phyloP scores from a whole-genome alignment of 345 rosid species.

The Citrus inodora region DNA sequence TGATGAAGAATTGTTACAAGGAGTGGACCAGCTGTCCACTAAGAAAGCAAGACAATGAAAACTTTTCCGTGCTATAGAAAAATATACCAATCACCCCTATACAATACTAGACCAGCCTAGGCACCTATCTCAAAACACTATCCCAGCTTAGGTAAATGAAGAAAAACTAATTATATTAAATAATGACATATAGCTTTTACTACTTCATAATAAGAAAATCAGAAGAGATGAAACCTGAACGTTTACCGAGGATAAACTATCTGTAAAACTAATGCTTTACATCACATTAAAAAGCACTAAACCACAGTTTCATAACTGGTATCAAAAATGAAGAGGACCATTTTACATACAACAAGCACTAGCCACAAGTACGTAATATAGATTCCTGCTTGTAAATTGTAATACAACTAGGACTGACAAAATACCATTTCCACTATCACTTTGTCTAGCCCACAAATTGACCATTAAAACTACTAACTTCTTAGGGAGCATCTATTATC shows the following conservation, averaged over 20 bases:
- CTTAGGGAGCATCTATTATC: background rate
- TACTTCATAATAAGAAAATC: background rate
- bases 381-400: too few species aligned
- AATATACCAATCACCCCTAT: too few species aligned
- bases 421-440: background rate
- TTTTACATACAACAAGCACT: background rate
- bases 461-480: background rate
- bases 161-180: background rate
- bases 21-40: too few species aligned
- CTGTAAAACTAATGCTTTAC: background rate
- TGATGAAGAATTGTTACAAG: too few species aligned
- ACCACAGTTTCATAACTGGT: background rate
- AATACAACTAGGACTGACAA: background rate
- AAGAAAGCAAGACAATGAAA: too few species aligned
- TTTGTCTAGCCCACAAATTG: background rate
- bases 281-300: background rate
- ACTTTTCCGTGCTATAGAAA: too few species aligned
- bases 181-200: background rate
- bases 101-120: too few species aligned
- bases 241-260: background rate
- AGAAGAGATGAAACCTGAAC: background rate
- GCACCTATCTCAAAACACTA: too few species aligned
- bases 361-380: background rate
- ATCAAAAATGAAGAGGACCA: background rate
- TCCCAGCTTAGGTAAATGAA: too few species aligned